Base-by-base conservation (phyloP, 768 basidiomycete genomes). In the Lactarius tabidus region DNA sequence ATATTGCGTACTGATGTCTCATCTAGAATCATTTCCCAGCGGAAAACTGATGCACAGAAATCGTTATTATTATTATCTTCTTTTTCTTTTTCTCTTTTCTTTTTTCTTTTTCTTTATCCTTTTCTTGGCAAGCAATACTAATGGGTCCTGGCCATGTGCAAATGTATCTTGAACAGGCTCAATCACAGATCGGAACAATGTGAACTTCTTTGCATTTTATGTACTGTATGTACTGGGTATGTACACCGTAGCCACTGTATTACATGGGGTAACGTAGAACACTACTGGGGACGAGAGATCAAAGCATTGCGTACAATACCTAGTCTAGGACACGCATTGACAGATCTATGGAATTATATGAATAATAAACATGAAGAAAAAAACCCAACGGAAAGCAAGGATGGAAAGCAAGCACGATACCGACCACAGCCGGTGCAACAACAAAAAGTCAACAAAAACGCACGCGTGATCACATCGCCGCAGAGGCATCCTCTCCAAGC, bases 401-500 rank as follows among this genome's bases (percentile, higher is more conserved):
- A 58, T 17, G 28, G 23, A 39, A 28, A 38, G 28, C n/a, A n/a
- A n/a, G n/a, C n/a, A n/a, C n/a, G n/a, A n/a, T n/a, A n/a, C n/a
- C n/a, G n/a, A n/a, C n/a, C 9, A 10, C 35, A 36, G 35, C 35
- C 8, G 35, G 35, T 36, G 9, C 35, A 12, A 36, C 26, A 5
- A 28, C 17, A 28, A 58, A 18, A 10, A n/a, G n/a, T n/a, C n/a
- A n/a, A n/a, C n/a, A 58, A 58, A 28, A 9, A 54, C 39, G 29
- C 52, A 54, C 23, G 53, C 18, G 12, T 17, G 10, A 5, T 35
- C n/a, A 55, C 54, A 10, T 18, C 38, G 56, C 57, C 26, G 29
- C 28, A 17, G 60, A 62, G 10, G 64, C 64, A 1, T 77, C 75
- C 62, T 81, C 81, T 1, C 85, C 87, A 74, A 89, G 78, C 77